These are phyloP conservation scores for Pseudocercospora fijiensis DNA, from an alignment of 2,329 filamentous ascomycete species.

Conservation along the genomic window DNA sequence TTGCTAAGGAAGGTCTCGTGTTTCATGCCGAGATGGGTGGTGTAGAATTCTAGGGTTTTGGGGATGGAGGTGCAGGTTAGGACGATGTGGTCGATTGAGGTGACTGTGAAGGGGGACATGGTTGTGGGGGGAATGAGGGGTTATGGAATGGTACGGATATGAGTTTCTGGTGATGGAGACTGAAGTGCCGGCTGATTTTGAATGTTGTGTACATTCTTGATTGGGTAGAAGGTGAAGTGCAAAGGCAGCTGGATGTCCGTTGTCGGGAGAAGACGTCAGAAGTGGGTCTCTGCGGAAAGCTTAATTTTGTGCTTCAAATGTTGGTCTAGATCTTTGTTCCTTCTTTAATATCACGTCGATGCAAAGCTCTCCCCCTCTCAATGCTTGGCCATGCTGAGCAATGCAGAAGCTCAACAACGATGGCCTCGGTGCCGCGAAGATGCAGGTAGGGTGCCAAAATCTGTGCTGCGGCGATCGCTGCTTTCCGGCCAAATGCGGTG, in stretches of 20 bases:
- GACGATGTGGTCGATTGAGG: constrained; percentile 60
- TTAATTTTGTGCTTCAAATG: neutral
- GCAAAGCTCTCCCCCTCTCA: too few species aligned
- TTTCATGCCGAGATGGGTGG: constrained; percentile 57
- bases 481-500: neutral
- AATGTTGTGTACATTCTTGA: neutral
- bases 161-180: too few species aligned
- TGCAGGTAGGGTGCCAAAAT: too few species aligned
- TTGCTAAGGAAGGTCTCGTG: constrained; percentile 52
- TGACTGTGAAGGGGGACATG: constrained; percentile 34
- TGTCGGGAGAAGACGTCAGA: neutral
- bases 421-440: too few species aligned
- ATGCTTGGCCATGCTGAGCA: too few species aligned
- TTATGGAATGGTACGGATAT: too few species aligned
- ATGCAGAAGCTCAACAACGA: too few species aligned
- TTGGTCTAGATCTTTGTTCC: too few species aligned
- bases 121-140: neutral
- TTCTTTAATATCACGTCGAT: too few species aligned
- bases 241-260: neutral
- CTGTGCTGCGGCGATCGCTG: neutral
- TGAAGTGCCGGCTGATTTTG: neutral
- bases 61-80: constrained; percentile 56
- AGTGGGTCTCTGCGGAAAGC: neutral
- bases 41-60: constrained; percentile 56
- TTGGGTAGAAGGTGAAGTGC: neutral